Base-by-base conservation (phyloP, 164 flowering plant species). In the Vitis amurensis region DNA sequence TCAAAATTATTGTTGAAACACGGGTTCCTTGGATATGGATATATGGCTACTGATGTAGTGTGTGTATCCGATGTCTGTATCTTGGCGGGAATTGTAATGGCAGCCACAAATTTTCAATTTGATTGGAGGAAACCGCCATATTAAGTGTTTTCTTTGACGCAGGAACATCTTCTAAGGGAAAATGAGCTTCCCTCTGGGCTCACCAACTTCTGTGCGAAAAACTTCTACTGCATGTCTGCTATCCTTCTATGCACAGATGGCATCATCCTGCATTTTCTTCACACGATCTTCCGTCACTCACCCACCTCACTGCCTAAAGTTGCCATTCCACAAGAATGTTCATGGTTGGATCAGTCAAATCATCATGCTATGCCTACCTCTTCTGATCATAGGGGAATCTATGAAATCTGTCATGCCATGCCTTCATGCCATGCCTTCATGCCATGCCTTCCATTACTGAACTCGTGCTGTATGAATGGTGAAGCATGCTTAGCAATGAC, bases 101-200 rank as follows among this genome's bases (percentile, higher is more conserved):
- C 59, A 50, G 59, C 69, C 61, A 48, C 71, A 30, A 55, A 51
- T 49, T 75, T 82, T 67, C 71, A 76, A 55, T 77, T 77, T 82
- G 23, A 53, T 64, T 70, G 74, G 74, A 58, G 72, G 60, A 68
- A 74, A 75, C 56, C 72, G 81, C 75, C 80, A 65, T 79, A 75
- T 88, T 87, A 86, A 89, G 90, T 87, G 83, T 87, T 91, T 92
- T 70, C 86, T 91, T 94, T 92, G 87, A 84, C 91, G 97, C 97
- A 92, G 97, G 98, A 88, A 82, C 82, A 70, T 76, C 76, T 75
- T 68, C 89, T 76, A 80, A 76, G 47, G 89, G 85, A 83, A 79
- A 77, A 68, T 78, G 80, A 84, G 86, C 82, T 85, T 85, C 82
- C 81, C 72, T 78, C 83, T 77, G 79, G 82, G 87, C 86, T 86